Evolutionary conservation across 345 rosid genomes (phyloP), one percentile per base, ranked within the genome.

Genomic region (Eucalyptus shirleyi): DNA sequence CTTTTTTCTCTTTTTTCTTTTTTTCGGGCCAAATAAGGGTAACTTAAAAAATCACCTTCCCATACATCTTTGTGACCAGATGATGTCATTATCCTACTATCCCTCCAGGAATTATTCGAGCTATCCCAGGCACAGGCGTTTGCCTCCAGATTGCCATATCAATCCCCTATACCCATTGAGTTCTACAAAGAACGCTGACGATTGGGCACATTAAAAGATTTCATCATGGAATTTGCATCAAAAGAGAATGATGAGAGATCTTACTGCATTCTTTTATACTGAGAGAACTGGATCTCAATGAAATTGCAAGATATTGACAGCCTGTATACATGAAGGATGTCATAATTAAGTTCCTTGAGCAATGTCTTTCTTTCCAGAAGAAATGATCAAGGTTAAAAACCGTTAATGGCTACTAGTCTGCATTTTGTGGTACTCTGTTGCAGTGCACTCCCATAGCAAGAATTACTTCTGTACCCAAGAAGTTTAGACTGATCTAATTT

Each of bases 31-130:
- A n/a, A 67, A 87, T 87, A 87, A 44, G 65, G 28, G n/a, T 87
- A n/a, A 56, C 77, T 72, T 62, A 12, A 85, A 90, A 87, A 88
- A 88, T 87, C 92, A 97, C 97, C 99, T 87, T 93, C 93, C 96
- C 95, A 92, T 34, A 89, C 77, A 60, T 93, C 89, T 86, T 90
- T 92, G 72, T 89, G 91, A 69, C 60, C 50, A 87, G 91, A 91
- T 89, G 93, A 89, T 90, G 86, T 90, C 89, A 91, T 91, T 47
- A 93, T 87, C 88, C 89, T 92, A 92, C 89, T 69, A 62, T 80
- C 90, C 91, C 45, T 67, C 77, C 77, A n/a, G 77, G 32, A 37
- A 67, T 67, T 19, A 85, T 65, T 85, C 47, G 90, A 42, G 93
- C 93, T 89, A 89, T 81, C 86, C 88, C 87, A 88, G 56, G 50